Evolutionary conservation across 257 asterid genomes (phyloP).

Genomic region (Przewalskia tangutica): DNA sequence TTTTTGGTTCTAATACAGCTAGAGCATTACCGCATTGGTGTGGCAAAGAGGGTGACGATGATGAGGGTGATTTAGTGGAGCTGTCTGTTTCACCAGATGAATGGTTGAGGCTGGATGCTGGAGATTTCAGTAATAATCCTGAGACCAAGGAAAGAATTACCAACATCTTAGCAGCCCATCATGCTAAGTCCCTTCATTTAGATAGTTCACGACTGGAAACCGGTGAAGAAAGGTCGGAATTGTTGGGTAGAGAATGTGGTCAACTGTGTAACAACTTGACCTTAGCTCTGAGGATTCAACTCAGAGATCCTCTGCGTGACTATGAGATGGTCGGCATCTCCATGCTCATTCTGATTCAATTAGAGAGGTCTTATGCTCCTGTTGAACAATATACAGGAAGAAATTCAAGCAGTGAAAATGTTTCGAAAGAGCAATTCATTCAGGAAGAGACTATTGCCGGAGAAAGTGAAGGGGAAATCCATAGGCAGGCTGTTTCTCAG

Average conservation of each 20-base stretch:
- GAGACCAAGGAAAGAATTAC: slow-evolving; percentile 19
- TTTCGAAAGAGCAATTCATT: slow-evolving; percentile 8
- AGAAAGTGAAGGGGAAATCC: slow-evolving; percentile 4
- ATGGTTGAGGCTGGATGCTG: slow-evolving; percentile 47
- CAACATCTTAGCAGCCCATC: slow-evolving; percentile 30
- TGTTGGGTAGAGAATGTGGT: slow-evolving; percentile 9
- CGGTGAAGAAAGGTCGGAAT: slow-evolving; percentile 5
- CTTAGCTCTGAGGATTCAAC: slow-evolving; percentile 62
- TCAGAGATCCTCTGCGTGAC: slow-evolving; percentile 69
- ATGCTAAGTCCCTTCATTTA: slow-evolving; percentile 15
- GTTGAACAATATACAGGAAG: slow-evolving; percentile 8
- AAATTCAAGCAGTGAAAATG: slow-evolving; percentile 6
- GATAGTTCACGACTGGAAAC: neutral
- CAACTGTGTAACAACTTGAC: slow-evolving; percentile 28
- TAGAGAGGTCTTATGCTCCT: slow-evolving; percentile 25
- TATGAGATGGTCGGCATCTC: slow-evolving; percentile 57
- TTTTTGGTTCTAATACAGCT: slow-evolving; percentile 11
- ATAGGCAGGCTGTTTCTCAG: slow-evolving; percentile 10
- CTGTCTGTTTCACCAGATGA: slow-evolving; percentile 44
- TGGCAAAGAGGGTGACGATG: slow-evolving; percentile 5
- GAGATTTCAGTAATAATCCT: slow-evolving; percentile 13
- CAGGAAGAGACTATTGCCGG: slow-evolving; percentile 9
- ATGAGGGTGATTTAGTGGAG: slow-evolving; percentile 31
- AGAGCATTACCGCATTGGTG: slow-evolving; percentile 10
- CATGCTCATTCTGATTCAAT: slow-evolving; percentile 58